Percentiles rank a stretch among this genome's conserved stretches.
Conservation (phyloP, 306 rosid species). For the Ormosia emarginata region DNA sequence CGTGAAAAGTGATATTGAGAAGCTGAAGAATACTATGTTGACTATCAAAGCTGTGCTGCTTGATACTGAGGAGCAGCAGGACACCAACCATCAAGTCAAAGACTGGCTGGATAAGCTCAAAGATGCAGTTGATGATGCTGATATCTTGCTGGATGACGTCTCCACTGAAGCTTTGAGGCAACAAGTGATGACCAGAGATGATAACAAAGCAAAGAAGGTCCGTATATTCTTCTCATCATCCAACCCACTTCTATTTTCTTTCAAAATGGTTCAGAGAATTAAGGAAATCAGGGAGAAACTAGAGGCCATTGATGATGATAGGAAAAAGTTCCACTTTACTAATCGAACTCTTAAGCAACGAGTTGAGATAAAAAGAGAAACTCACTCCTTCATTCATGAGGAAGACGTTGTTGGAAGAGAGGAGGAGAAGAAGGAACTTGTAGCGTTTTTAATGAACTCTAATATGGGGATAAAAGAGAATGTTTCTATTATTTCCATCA, state of each 20-base stretch:
- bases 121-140: not conserved
- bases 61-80: not conserved
- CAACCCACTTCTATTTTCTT: no score
- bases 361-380: not conserved
- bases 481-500: not conserved
- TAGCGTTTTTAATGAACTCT: not conserved
- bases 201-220: no score
- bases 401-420: slow-evolving; percentile 12
- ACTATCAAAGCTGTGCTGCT: not conserved
- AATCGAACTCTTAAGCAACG: not conserved
- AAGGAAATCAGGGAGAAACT: not conserved
- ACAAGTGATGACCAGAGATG: not conserved
- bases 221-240: no score
- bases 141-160: not conserved
- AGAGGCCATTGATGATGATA: not conserved
- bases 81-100: not conserved
- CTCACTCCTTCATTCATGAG: not conserved
- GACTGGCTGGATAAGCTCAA: not conserved
- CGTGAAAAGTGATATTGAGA: not conserved
- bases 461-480: not conserved
- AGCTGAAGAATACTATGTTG: not conserved
- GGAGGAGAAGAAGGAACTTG: not conserved
- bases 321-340: not conserved
- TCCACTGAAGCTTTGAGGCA: not conserved
- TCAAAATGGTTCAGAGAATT: no score